Base-by-base conservation (phyloP, 2,329 filamentous ascomycete species). In the Alternaria tenuissima region DNA sequence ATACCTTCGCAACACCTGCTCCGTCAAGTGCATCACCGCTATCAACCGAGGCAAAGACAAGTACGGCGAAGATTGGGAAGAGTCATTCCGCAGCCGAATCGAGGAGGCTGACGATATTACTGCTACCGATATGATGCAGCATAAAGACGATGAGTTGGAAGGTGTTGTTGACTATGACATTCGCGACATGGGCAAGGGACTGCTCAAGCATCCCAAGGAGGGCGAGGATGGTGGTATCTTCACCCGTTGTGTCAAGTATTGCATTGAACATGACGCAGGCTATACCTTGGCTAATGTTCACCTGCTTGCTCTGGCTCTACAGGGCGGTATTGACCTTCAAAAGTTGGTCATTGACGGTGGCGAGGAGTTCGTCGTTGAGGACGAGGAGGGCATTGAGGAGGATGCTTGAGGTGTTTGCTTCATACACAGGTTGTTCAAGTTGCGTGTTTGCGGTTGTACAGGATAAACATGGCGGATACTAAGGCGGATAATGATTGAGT, bases 1-100 rank as follows among this genome's bases (percentile, higher is more conserved):
- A 0, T 77, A 75, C 26, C 62, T 75, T 1, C 66, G 68, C 1
- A 77, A 77, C 41, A 76, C 75, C 0, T 69, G 65, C 41, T 70
- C 68, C 0, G 72, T 76, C 1, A 76, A 75, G 47, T 75, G 69
- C 51, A 71, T 64, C 0, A 71, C 65, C 0, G 68, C 71, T 0
- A 64, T 75, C 26, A 72, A 69, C 46, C 60, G 58, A 2, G 71
- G 70, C 1, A 53, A 32, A 3, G 55, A 63, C 24, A 32, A 32
- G 5, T 69, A 52, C n/a, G 71, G 70, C 4, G 42, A 54, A 0
- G 38, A 65, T 0, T 75, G 72, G 72, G 62, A 70, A 8, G 52
- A 32, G 0, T 11, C 57, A 0, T 26, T 56, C 4, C 51, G 61
- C 5, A 42, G 30, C 0, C 46, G 47, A 1, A 70, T 76, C 39